Conservation (phyloP, 2,329 filamentous ascomycete genomes). For the Aspergillus pseudotamarii region DNA sequence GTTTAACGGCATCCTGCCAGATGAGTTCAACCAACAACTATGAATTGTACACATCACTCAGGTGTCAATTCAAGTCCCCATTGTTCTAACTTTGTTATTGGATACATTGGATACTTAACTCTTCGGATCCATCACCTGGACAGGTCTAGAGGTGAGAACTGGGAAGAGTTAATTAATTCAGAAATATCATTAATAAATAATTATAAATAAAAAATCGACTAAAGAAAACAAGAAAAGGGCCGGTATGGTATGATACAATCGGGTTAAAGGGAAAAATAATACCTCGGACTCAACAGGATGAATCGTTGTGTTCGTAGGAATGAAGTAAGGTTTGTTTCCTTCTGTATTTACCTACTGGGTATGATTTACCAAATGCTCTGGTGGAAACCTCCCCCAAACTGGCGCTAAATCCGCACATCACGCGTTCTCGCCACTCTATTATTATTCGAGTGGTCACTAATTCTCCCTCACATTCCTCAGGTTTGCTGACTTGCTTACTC, state of each 20-base stretch:
- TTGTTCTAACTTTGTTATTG: slow-evolving; percentile 5
- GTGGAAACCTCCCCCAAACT: neutral
- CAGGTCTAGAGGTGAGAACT: slow-evolving; percentile 18
- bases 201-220: neutral
- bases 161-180: neutral
- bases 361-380: neutral
- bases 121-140: slow-evolving; percentile 26
- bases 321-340: neutral
- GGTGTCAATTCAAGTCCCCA: neutral
- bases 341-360: neutral
- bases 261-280: neutral
- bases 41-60: slow-evolving; percentile 5
- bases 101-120: slow-evolving; percentile 3
- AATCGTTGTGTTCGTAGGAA: neutral
- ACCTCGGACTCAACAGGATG: neutral
- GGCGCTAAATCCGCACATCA: slow-evolving; percentile 1
- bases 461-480: slow-evolving; percentile 6
- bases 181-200: neutral
- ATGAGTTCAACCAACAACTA: slow-evolving; percentile 1
- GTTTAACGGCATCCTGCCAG: slow-evolving; percentile 6
- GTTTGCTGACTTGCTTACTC: slow-evolving; percentile 6
- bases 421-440: slow-evolving; percentile 16
- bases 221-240: neutral
- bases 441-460: slow-evolving; percentile 6
- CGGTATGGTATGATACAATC: slow-evolving; percentile 5